Evolutionary conservation across 495 filamentous ascomycete genomes (phyloP).

Genomic region (Aspergillus nanangensis): DNA sequence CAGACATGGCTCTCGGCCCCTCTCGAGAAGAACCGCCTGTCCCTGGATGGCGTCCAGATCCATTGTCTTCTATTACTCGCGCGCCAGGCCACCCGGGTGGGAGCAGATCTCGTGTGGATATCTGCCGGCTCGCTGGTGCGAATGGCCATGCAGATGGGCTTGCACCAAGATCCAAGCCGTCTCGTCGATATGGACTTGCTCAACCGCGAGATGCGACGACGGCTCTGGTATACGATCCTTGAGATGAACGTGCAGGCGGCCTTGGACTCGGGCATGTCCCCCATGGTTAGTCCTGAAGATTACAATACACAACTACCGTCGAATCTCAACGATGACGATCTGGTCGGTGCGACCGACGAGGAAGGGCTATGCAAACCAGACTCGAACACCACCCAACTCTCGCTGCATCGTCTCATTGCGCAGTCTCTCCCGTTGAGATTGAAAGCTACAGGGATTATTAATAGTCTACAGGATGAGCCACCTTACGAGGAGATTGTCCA

Average conservation of each 20-base stretch:
- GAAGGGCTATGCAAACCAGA: too few relatives aligned
- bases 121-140: constrained; percentile 45
- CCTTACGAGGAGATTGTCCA: constrained; percentile 41
- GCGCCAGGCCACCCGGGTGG: constrained; percentile 40
- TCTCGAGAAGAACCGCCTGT: constrained; percentile 43
- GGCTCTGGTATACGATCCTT: constrained; percentile 56
- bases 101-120: constrained; percentile 49
- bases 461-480: constrained; percentile 39
- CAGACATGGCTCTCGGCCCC: constrained; percentile 50
- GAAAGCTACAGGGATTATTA: constrained; percentile 32
- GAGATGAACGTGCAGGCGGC: constrained; percentile 50
- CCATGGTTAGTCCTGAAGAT: constrained; percentile 42
- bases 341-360: too few relatives aligned
- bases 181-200: too few relatives aligned
- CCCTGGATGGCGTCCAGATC: constrained; percentile 40
- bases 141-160: constrained; percentile 51
- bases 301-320: constrained; percentile 49
- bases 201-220: constrained; percentile 37
- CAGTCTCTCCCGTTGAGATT: constrained; percentile 40
- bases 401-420: constrained; percentile 34
- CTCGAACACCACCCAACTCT: too few relatives aligned
- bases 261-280: constrained; percentile 48
- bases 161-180: constrained; percentile 56
- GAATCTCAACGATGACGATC: too few relatives aligned
- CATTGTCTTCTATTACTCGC: constrained; percentile 48